phyloP scores from a whole-genome alignment of 1,284 basidiomycete genomes.

The Rhodotorula glutinis region DNA sequence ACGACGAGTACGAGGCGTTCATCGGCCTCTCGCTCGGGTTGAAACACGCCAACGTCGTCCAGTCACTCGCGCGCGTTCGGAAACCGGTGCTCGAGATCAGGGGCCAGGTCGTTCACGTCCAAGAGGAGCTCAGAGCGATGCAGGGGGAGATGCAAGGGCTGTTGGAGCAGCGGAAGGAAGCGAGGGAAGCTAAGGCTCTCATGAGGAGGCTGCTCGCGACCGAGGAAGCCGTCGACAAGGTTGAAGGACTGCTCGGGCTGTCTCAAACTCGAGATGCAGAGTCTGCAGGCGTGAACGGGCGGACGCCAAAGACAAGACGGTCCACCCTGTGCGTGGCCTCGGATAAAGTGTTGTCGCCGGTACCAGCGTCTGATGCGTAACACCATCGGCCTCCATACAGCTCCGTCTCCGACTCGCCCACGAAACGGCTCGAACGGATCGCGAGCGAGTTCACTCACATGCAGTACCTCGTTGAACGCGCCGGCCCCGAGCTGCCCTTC shows the following conservation, averaged over 20 bases:
- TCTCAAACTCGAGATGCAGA: background rate
- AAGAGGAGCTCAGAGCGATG: constrained; percentile 48
- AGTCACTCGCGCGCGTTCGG: constrained; percentile 33
- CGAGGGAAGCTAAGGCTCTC: constrained; percentile 76
- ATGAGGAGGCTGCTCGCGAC: constrained; percentile 40
- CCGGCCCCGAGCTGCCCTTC: constrained; percentile 64
- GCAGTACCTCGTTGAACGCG: constrained; percentile 83
- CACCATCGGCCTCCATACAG: constrained; percentile 1
- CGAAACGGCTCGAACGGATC: constrained; percentile 79
- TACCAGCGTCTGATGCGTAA: no score
- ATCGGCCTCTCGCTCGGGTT: constrained; percentile 63
- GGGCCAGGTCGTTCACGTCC: constrained; percentile 62
- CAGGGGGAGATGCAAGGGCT: constrained; percentile 73
- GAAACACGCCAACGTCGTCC: constrained; percentile 33
- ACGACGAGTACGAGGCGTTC: constrained; percentile 96
- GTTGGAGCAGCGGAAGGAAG: constrained; percentile 64
- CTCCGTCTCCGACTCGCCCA: constrained; percentile 37
- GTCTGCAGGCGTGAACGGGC: background rate
- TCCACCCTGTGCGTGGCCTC: constrained; percentile 15
- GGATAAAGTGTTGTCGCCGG: no score
- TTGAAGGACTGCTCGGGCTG: constrained; percentile 40
- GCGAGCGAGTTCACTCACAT: constrained; percentile 84
- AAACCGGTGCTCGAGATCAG: constrained; percentile 53
- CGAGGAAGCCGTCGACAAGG: constrained; percentile 43
- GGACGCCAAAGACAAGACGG: constrained; percentile 1